Percentiles rank a stretch among this genome's conserved stretches.
These are phyloP conservation scores for Fusarium xylarioides DNA, from an alignment of 2,329 filamentous ascomycete genomes.

Conservation along the genomic window DNA sequence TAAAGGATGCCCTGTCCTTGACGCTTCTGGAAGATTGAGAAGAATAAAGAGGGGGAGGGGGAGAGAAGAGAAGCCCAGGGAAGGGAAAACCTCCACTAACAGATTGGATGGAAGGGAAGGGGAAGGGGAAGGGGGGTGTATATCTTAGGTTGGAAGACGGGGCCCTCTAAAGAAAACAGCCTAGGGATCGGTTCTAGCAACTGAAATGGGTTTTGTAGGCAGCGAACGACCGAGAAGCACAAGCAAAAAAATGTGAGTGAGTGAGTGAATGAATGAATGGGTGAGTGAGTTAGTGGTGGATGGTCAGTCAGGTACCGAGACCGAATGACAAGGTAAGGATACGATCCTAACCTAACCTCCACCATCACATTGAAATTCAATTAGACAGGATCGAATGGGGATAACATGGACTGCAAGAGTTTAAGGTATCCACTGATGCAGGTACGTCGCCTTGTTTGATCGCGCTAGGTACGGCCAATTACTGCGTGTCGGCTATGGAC, in stretches of 20 bases:
- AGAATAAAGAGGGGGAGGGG: conserved; percentile 30
- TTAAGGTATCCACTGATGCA: conserved; percentile 38
- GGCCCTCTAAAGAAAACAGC: conserved; percentile 12
- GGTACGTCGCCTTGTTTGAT: conserved; percentile 42
- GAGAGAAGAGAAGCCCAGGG: background rate
- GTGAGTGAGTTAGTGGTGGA: background rate
- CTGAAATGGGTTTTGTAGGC: conserved; percentile 11
- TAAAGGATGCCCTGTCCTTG: conserved; percentile 34
- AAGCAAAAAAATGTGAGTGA: background rate
- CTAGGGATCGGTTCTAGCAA: conserved; percentile 19
- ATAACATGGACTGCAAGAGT: conserved; percentile 1
- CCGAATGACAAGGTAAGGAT: background rate
- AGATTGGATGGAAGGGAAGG: background rate
- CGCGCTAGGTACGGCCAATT: conserved; percentile 34
- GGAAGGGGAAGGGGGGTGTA: conserved; percentile 22
- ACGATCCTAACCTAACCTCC: background rate
- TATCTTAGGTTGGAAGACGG: background rate
- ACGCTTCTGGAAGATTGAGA: conserved; percentile 37
- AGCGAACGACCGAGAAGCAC: conserved; percentile 6
- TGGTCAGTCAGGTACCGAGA: conserved; percentile 4
- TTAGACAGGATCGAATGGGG: background rate
- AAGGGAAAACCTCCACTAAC: conserved; percentile 12
- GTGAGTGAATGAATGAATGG: background rate
- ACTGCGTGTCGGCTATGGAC: conserved; percentile 20
- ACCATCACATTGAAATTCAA: background rate